Base-by-base conservation (phyloP, 441 rosid genomes). In the Macaranga tanarius region DNA sequence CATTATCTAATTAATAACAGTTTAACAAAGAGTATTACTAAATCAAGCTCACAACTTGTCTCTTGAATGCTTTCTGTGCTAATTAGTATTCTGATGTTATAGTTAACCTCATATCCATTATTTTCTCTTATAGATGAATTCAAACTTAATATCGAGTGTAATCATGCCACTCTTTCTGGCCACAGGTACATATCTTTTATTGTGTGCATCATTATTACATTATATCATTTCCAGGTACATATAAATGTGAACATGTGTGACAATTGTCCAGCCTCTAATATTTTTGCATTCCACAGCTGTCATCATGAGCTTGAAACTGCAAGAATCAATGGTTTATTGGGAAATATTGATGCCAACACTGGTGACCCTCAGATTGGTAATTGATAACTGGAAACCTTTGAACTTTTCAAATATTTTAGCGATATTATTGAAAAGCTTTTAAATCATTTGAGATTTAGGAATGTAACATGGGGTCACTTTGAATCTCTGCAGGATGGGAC, bases 241-340 rank as follows among this genome's bases (percentile, higher is more conserved):
- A 2, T 28, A 48, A 28, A 12, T 71, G 13, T n/a, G 22, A 17
- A 40, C 71, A 28, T 9, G 38, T 31, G 38, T 31, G 42, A 17
- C 56, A 57, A 42, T 15, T 25, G 2, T 44, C 40, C 3, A 50
- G 73, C 42, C 12, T 75, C 22, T 51, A 15, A 66, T 72, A 65
- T 12, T 70, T 54, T 12, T 56, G n/a, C 61, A 23, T 62, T 67
- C 58, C 31, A 72, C 85, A 89, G 97, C 67, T 95, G 99, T 75
- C 98, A 93, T 79, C 99, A 95, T 72, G 99, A 95, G 82, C 95
- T 95, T 73, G 98, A 95, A 83, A 93, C 98, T 42, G 99, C 99
- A 61, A 86, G 98, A 84, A 77, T 95, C 47, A 89, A 89, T 80
- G 98, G 98, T 71, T 76, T 95, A 52, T 87, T 95, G 42, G 98